Evolutionary conservation across 1,139 yeast species (phyloP).

Genomic region (Zygoascus meyerae): DNA sequence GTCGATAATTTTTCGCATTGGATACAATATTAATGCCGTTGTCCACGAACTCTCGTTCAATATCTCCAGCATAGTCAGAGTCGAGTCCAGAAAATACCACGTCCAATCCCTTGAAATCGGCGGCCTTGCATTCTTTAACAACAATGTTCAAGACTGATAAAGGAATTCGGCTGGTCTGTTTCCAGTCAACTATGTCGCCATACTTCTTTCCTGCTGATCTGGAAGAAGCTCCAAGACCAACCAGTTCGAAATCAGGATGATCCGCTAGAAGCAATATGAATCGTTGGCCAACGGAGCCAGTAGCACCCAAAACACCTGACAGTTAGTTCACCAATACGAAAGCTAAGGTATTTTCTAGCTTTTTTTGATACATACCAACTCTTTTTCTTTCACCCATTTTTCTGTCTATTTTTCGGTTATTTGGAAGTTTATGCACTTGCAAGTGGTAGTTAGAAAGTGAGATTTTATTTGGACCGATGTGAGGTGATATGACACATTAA

Average conservation of each 20-base stretch:
- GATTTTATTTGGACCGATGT: too few species aligned
- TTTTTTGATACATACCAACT: constrained; percentile 10
- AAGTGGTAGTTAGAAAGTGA: too few species aligned
- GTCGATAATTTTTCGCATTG: constrained; percentile 93
- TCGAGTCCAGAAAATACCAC: constrained; percentile 93
- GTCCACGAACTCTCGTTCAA: constrained; percentile 77
- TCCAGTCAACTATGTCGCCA: constrained; percentile 87
- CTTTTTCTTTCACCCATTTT: constrained; percentile 6
- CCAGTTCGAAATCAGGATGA: constrained; percentile 85
- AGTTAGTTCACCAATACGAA: too few species aligned
- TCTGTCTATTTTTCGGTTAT: background rate
- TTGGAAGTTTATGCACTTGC: background rate
- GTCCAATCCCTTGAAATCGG: constrained; percentile 79
- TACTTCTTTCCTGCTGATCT: constrained; percentile 92
- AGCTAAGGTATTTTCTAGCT: background rate
- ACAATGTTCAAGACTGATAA: constrained; percentile 52
- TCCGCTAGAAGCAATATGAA: constrained; percentile 76
- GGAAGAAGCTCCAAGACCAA: constrained; percentile 85
- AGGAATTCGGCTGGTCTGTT: constrained; percentile 83
- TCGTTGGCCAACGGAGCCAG: constrained; percentile 97
- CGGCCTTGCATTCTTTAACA: constrained; percentile 74
- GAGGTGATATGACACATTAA: too few species aligned
- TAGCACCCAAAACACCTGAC: constrained; percentile 89
- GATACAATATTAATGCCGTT: constrained; percentile 82
- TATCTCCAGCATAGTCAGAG: constrained; percentile 87